Conservation (phyloP, 2,329 filamentous ascomycete genomes). For the Macroventuria anomochaeta region DNA sequence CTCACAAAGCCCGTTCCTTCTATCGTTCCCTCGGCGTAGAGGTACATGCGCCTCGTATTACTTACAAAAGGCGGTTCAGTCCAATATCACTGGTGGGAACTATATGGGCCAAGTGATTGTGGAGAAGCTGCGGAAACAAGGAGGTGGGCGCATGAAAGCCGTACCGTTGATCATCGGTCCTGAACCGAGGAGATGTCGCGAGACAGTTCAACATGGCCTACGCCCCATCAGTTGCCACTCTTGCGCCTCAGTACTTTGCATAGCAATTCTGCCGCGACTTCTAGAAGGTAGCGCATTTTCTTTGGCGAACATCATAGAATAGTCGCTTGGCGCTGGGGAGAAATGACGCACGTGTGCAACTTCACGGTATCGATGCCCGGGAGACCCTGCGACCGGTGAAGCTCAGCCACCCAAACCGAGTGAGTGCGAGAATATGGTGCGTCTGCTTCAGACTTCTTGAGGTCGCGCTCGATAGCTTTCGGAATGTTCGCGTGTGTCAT, state of each 20-base stretch:
- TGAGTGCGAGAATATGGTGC: too few species aligned
- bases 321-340: not conserved
- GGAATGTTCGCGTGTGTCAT: too few species aligned
- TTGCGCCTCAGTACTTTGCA: not conserved
- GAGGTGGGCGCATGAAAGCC: not conserved
- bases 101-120: constrained; percentile 3
- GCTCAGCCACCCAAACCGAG: not conserved
- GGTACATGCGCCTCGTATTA: not conserved
- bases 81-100: not conserved
- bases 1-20: not conserved
- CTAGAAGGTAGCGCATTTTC: too few species aligned
- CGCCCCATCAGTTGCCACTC: not conserved
- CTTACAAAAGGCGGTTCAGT: not conserved
- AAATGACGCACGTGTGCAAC: not conserved
- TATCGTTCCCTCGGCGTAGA: not conserved
- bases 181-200: not conserved
- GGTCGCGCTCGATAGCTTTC: too few species aligned
- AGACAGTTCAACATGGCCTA: not conserved
- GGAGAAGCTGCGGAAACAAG: not conserved
- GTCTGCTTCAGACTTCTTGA: too few species aligned
- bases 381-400: not conserved
- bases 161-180: not conserved
- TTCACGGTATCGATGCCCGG: not conserved
- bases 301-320: not conserved
- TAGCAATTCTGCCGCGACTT: too few species aligned